Base-by-base conservation (phyloP, 345 rosid species). In the Acer negundo region DNA sequence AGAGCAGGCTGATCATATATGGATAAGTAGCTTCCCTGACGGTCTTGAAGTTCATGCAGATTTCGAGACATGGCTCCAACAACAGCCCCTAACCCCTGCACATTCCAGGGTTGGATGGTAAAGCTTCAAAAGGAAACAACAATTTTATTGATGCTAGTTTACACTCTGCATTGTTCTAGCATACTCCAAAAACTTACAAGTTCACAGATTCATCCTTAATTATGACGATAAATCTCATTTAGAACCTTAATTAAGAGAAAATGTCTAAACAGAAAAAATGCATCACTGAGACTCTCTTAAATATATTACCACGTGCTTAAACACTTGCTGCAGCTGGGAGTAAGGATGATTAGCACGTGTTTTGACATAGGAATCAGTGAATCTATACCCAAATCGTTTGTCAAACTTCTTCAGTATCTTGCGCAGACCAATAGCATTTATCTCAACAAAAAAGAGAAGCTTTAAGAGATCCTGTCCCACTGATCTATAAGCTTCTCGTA, bases 311-410 rank as follows among this genome's bases (percentile, higher is more conserved):
- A 97, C 98, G 75, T 97, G 99, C 87, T 93, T 97, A 80, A 92
- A 94, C 63, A 97, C 98, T 93, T 94, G 99, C 78, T 93, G 99
- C 82, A 97, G 90, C 89, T 94, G 97, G 20, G 99, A 94, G 84
- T 94, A 97, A 64, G 99, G 99, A 89, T 97, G 99, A 86, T 94
- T 90, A 61, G 98, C 97, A 40, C 99, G 97, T 59, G 97, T 94
- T 83, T 90, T 97, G 74, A 97, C 97, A 77, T 94, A 94, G 81
- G 90, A 91, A 86, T 97, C 86, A 1, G 96, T 90, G 87, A 97
- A 97, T 86, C 93, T 88, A 85, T 89, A 97, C 72, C 92, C 97
- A 85, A 97, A 92, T 59, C 98, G 91, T 85, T 97, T 97, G 83
- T 97, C 98, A 56, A 97, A 93, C 85, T 97, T 97, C 87, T 97